Base-by-base conservation (phyloP, 768 basidiomycete species). In the Psilocybe tampanensis region DNA sequence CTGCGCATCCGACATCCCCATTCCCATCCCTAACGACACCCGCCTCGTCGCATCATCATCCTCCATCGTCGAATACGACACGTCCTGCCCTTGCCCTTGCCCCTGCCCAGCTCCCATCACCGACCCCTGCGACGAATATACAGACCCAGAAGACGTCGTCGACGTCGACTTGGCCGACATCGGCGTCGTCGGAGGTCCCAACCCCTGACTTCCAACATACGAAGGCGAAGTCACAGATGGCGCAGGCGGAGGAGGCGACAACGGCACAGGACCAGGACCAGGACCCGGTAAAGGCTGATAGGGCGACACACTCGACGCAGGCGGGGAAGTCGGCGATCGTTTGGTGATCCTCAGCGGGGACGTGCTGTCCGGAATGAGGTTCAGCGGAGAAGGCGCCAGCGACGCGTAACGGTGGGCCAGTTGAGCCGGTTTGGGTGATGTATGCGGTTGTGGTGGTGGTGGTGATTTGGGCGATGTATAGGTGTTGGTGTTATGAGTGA, bases 1-100 rank as follows among this genome's bases (percentile, higher is more conserved):
- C 1, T 84, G 82, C 3, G 83, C 87, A 55, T 88, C 87, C 1
- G 82, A 83, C 52, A 75, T 59, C 6, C 68, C 76, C 2, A 73
- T n/a, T n/a, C n/a, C n/a, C n/a, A n/a, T n/a, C n/a, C n/a, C n/a
- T n/a, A n/a, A n/a, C n/a, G n/a, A n/a, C n/a, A n/a, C n/a, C n/a
- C n/a, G n/a, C n/a, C n/a, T n/a, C n/a, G n/a, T n/a, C n/a, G n/a
- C n/a, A n/a, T n/a, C n/a, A n/a, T n/a, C n/a, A 34, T 34, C 33
- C 15, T 34, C 33, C 7, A 34, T 8, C 8, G 8, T 59, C 36
- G 63, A 67, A 58, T 61, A 67, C 2, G 75, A 48, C 47, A 13
- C 70, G 44, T 49, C 22, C n/a, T 4, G 22, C 8, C 11, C 72
- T 60, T 13, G 77, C 54, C 26, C 58, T 42, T 39, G 17, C 12